Base-by-base conservation (phyloP, 2,329 filamentous ascomycete species). In the Reticulascus tulasneorum region DNA sequence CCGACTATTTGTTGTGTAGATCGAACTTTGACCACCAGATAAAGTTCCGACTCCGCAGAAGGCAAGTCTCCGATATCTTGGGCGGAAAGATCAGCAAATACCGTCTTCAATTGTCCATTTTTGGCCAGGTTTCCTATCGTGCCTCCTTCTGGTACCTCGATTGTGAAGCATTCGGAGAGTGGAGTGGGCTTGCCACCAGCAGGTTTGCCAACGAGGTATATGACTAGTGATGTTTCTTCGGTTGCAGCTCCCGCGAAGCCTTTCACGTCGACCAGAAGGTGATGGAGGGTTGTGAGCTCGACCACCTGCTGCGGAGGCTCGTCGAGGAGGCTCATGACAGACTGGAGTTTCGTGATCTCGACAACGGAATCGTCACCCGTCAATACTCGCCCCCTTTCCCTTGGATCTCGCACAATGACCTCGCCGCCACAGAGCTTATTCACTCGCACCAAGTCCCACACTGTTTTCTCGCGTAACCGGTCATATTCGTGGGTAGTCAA, bases 341-440 rank as follows among this genome's bases (percentile, higher is more conserved):
- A 94, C 65, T 98, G 94, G 38, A 97, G 69, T 55, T 82, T 88
- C 7, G 91, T 91, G 47, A 96, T 78, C 40, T 95, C 86, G 19
- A 97, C 85, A 5, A 93, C 86, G 1, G 90, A 95, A 60, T 98
- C 93, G 35, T 96, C 85, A 10, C 86, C 88, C 0, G 90, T 96
- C 51, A 98, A 64, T 19, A 97, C 81, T 29, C 90, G 80, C 8
- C 93, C 93, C 20, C 84, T 77, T 55, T 90, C 82, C 15, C 74
- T 75, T 3, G 93, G 88, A 60, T 94, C 93, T 20, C 93, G 82
- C 40, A 98, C 93, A 56, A 98, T 95, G 30, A 98, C 85, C 56
- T 97, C 90, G 33, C 88, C 88, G 43, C 82, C 88, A 36, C 96
- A 84, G 52, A 97, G 77, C 64, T 96, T 97, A 65, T 98, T 98